Base-by-base conservation (phyloP, 2,329 filamentous ascomycete species). In the Microcera coccophila region DNA sequence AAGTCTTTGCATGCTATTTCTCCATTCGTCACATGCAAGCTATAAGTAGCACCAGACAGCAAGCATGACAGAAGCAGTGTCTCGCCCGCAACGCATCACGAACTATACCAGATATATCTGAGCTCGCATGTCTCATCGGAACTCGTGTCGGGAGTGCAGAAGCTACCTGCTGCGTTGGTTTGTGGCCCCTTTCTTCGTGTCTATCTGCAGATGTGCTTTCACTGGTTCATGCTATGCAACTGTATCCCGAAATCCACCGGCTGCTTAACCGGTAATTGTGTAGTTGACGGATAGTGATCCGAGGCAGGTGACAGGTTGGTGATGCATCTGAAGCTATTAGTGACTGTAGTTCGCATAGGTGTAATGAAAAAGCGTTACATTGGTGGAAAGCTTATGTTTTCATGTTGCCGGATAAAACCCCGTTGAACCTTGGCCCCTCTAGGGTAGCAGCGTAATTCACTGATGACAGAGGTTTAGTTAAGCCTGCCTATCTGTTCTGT, bases 21-120 rank as follows among this genome's bases (percentile, higher is more conserved):
- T 26, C 11, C 29, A 32, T n/a, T 32, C 15, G 29, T 32, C 15
- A 32, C 8, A 32, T 32, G 29, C n/a, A 32, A n/a, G n/a, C 7
- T 12, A 26, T 26, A 26, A 26, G 7, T 26, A 8, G 7, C 29
- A 14, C 15, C 29, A 32, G 15, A 15, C 12, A 32, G 29, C 15
- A 7, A 15, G 29, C 29, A 15, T 32, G 29, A 15, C 33, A 20
- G 33, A 5, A 18, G 33, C 9, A 19, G 16, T 35, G 15, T 35
- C 16, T 35, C 5, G 16, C 33, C 18, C 8, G 9, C 8, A 20
- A 11, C 16, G 47, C 45, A 39, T 51, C 45, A 47, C 45, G 38
- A 17, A 26, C 31, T 54, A 53, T 36, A 37, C 34, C 47, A 49
- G 35, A 38, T 37, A 37, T n/a, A 38, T 32, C 36, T 41, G 37